Conservation (phyloP, 1,139 yeast species). For the Yamadazyma conglobata region DNA sequence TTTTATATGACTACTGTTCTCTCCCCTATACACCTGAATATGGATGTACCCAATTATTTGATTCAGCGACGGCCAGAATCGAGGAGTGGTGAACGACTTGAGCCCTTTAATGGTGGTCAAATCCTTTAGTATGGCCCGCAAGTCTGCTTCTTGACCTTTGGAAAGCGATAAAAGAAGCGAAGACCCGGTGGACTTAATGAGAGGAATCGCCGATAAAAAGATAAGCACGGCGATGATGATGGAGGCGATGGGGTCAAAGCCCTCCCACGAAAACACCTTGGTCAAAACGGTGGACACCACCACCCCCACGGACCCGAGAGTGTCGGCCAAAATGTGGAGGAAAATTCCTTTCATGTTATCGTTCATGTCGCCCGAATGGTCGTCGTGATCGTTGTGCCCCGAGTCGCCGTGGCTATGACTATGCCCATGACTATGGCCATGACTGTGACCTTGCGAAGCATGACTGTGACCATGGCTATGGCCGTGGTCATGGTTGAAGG, state of each 20-base stretch:
- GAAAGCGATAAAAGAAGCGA: constrained; percentile 64
- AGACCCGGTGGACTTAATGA: constrained; percentile 75
- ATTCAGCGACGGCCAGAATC: constrained; percentile 73
- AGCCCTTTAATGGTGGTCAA: constrained; percentile 74
- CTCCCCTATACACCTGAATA: constrained; percentile 66
- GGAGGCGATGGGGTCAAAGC: constrained; percentile 91
- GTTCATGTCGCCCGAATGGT: constrained; percentile 35
- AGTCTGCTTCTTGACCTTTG: constrained; percentile 50
- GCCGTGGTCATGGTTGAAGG: constrained; percentile 78
- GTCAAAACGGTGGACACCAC: constrained; percentile 77
- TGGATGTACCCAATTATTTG: constrained; percentile 59
- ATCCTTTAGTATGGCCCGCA: constrained; percentile 65
- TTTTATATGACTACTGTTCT: constrained; percentile 59
- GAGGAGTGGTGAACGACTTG: constrained; percentile 78
- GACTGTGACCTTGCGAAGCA: constrained; percentile 21
- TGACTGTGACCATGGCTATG: constrained; percentile 34
- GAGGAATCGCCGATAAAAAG: constrained; percentile 77
- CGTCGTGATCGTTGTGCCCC: constrained; percentile 6
- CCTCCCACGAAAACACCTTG: constrained; percentile 53
- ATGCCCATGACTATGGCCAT: constrained; percentile 13
- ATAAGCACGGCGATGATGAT: constrained; percentile 80
- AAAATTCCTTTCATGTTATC: constrained; percentile 96
- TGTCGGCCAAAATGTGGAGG: constrained; percentile 89
- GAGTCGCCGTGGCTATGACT: constrained; percentile 17
- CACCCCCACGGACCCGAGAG: constrained; percentile 95